Conservation (phyloP, 2,329 filamentous ascomycete genomes). For the Trichoderma oligosporum region DNA sequence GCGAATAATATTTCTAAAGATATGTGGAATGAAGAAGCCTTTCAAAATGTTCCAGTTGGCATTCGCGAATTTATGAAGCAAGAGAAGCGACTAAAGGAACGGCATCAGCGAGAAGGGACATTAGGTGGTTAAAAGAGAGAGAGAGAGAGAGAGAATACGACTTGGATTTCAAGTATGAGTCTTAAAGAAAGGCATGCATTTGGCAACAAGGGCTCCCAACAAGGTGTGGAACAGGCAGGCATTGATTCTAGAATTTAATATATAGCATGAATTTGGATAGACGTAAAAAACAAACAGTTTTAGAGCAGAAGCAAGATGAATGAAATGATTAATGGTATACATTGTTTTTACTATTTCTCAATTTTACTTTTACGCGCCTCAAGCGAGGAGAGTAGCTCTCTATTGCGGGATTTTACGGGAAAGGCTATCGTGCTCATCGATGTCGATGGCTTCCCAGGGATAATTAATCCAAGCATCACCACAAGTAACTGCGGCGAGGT, state of each 20-base stretch:
- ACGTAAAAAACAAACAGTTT: background rate
- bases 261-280: background rate
- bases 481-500: constrained; percentile 82
- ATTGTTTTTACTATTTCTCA: background rate
- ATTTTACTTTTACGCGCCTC: constrained; percentile 7
- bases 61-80: constrained; percentile 97
- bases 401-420: constrained; percentile 46
- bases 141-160: background rate
- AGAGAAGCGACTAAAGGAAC: constrained; percentile 83
- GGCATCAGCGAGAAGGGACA: constrained; percentile 55
- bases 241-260: background rate
- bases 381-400: background rate
- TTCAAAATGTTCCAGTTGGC: constrained; percentile 79
- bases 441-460: constrained; percentile 94
- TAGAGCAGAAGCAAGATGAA: background rate
- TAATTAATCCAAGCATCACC: constrained; percentile 99
- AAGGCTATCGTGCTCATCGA: constrained; percentile 81
- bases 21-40: constrained; percentile 63
- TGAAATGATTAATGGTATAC: background rate
- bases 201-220: background rate
- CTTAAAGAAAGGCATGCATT: background rate
- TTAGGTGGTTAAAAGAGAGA: background rate
- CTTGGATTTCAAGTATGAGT: background rate
- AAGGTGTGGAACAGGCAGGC: background rate
- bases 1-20: constrained; percentile 47